Percentiles rank a stretch among this genome's conserved stretches.
Conservation (phyloP, 768 basidiomycete genomes). For the Collybia nuda region DNA sequence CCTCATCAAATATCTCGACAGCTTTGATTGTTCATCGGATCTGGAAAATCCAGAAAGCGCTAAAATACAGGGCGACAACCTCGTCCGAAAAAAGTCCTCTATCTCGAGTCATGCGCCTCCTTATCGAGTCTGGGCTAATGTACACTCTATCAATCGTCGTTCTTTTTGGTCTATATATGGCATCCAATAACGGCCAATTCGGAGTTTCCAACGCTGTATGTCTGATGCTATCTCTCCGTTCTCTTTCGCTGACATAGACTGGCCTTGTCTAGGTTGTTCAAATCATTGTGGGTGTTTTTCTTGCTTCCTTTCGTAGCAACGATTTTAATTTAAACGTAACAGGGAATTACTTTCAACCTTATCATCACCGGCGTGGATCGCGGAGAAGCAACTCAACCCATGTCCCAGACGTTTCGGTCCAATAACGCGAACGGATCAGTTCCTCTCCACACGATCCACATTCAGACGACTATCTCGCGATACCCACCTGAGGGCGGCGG, state of each 20-base stretch:
- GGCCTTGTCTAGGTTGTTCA: conserved; percentile 30
- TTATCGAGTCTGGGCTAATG: conserved; percentile 39
- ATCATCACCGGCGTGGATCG: conserved; percentile 28
- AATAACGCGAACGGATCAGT: background rate
- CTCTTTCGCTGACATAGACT: background rate
- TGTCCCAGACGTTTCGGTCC: background rate
- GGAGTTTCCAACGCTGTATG: conserved; percentile 38
- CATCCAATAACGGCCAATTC: conserved; percentile 33
- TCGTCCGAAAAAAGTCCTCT: conserved; percentile 20
- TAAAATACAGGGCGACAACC: conserved; percentile 21
- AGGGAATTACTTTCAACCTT: conserved; percentile 33
- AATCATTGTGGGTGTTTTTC: conserved; percentile 31
- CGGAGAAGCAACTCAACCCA: conserved; percentile 14
- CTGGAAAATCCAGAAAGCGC: conserved; percentile 28
- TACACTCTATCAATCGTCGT: conserved; percentile 35
- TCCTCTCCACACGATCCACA: conserved; percentile 28
- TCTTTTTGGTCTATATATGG: conserved; percentile 32
- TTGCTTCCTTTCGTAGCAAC: background rate
- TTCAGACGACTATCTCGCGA: conserved; percentile 27
- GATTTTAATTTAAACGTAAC: background rate
- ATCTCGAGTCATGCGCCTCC: conserved; percentile 24
- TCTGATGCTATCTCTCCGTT: conserved; percentile 3
- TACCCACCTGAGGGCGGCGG: conserved; percentile 12
- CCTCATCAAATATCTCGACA: conserved; percentile 7
- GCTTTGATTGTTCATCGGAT: conserved; percentile 37